These are phyloP conservation scores for Verticillium klebahnii DNA, from an alignment of 2,329 filamentous ascomycete species.

Conservation along the genomic window DNA sequence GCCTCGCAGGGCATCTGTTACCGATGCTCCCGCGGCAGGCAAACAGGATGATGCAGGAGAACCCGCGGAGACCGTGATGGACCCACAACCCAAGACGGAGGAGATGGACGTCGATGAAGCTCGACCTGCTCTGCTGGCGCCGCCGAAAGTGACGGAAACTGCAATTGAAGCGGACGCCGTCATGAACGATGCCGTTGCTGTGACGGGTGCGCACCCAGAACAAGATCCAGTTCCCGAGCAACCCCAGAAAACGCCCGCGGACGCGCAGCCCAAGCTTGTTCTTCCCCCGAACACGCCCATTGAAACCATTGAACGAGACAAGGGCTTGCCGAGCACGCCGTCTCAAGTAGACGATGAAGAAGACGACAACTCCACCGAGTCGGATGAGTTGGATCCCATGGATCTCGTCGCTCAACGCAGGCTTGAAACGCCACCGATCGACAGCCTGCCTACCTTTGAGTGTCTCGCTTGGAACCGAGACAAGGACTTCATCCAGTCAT, in stretches of 20 bases:
- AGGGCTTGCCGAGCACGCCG: constrained; percentile 35
- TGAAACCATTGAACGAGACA: constrained; percentile 18
- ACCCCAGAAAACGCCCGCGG: constrained; percentile 1
- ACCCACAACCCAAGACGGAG: constrained; percentile 31
- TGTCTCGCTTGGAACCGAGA: constrained; percentile 45
- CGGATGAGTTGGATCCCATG: constrained; percentile 47
- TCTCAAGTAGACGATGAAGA: constrained; percentile 42
- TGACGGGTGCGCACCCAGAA: neutral
- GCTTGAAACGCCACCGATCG: constrained; percentile 50
- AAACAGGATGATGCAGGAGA: neutral
- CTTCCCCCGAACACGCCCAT: constrained; percentile 8
- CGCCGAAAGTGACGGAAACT: neutral
- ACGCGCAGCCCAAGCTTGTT: neutral
- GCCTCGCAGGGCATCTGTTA: neutral
- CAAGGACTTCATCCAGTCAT: constrained; percentile 34
- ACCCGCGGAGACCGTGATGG: constrained; percentile 3
- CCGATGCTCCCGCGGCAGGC: neutral
- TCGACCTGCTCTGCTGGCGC: constrained; percentile 5
- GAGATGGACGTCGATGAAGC: constrained; percentile 34
- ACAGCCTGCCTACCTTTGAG: constrained; percentile 45
- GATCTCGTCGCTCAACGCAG: constrained; percentile 45
- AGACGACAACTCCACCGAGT: constrained; percentile 49
- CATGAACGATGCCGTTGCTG: constrained; percentile 10
- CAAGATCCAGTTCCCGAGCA: neutral
- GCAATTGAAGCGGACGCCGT: constrained; percentile 12